phyloP scores from a whole-genome alignment of 2,329 filamentous ascomycete species.

The Neofusicoccum sp. region DNA sequence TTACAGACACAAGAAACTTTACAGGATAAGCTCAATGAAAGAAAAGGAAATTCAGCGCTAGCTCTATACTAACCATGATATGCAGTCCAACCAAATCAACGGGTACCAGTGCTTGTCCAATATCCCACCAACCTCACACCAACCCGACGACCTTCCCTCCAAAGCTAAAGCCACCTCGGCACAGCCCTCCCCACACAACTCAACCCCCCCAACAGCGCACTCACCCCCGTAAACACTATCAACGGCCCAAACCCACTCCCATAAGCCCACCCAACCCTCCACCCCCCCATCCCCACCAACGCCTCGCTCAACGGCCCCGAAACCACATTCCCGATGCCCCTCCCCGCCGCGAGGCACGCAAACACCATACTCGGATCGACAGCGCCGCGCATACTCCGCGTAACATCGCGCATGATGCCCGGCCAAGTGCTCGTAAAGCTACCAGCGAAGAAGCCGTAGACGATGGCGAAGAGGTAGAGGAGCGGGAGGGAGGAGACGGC shows the following conservation, averaged over 20 bases:
- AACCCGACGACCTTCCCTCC: background rate
- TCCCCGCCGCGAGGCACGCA: conserved; percentile 48
- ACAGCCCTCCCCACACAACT: conserved; percentile 29
- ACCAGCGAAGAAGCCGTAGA: conserved; percentile 41
- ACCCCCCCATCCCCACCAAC: conserved; percentile 34
- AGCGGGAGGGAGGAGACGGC: conserved; percentile 35
- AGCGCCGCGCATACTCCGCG: conserved; percentile 26
- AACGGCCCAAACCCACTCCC: conserved; percentile 45
- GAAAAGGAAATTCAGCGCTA: no score
- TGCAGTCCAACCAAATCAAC: no score
- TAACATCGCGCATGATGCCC: conserved; percentile 32
- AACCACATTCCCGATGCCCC: conserved; percentile 54
- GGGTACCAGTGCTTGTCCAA: no score
- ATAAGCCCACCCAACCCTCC: conserved; percentile 38
- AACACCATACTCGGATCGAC: conserved; percentile 53
- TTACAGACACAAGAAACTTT: no score
- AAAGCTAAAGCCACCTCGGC: conserved; percentile 24
- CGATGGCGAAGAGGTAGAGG: conserved; percentile 37
- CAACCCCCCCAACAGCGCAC: conserved; percentile 36
- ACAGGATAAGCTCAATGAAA: no score
- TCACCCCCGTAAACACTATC: conserved; percentile 47
- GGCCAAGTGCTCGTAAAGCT: conserved; percentile 32
- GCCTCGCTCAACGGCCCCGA: conserved; percentile 54
- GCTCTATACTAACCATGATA: no score
- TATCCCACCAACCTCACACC: background rate